phyloP scores from a whole-genome alignment of 2,329 filamentous ascomycete genomes.

The Epichloe brachyelytri region DNA sequence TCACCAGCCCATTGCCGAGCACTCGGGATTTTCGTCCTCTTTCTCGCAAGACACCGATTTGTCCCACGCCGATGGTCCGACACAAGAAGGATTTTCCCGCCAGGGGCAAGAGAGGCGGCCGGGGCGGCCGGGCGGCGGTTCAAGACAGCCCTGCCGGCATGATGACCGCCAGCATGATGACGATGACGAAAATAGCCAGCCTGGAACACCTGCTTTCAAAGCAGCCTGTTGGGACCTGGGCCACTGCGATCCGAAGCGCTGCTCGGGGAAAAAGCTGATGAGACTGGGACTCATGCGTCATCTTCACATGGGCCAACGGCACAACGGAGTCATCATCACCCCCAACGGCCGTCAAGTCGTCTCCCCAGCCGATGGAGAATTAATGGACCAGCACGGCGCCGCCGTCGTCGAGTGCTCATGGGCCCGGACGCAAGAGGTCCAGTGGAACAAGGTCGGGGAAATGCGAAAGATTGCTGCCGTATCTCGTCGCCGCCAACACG shows the following conservation, averaged over 20 bases:
- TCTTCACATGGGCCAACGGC: conserved; percentile 81
- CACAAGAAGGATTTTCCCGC: conserved; percentile 81
- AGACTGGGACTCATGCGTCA: conserved; percentile 86
- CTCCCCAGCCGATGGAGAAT: conserved; percentile 66
- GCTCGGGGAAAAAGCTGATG: conserved; percentile 91
- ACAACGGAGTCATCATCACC: conserved; percentile 83
- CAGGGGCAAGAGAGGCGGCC: conserved; percentile 58
- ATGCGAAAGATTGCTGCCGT: conserved; percentile 81
- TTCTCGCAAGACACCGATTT: too few species aligned
- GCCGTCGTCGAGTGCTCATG: conserved; percentile 96
- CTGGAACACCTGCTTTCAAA: conserved; percentile 52
- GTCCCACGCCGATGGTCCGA: conserved; percentile 86
- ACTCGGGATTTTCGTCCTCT: too few species aligned
- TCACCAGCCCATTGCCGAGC: too few species aligned
- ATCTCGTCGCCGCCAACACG: conserved; percentile 89
- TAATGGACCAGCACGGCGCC: conserved; percentile 80
- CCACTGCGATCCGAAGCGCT: conserved; percentile 94
- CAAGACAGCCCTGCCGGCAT: conserved; percentile 33
- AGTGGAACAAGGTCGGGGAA: conserved; percentile 92
- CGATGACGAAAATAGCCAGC: conserved; percentile 14
- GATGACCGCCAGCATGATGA: conserved; percentile 32
- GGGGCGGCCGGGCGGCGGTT: conserved; percentile 21
- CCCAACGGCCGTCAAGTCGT: conserved; percentile 83
- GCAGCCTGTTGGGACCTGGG: conserved; percentile 96
- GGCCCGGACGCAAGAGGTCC: conserved; percentile 84